Conservation (phyloP, 768 basidiomycete species). For the Tricholoma matsutake region DNA sequence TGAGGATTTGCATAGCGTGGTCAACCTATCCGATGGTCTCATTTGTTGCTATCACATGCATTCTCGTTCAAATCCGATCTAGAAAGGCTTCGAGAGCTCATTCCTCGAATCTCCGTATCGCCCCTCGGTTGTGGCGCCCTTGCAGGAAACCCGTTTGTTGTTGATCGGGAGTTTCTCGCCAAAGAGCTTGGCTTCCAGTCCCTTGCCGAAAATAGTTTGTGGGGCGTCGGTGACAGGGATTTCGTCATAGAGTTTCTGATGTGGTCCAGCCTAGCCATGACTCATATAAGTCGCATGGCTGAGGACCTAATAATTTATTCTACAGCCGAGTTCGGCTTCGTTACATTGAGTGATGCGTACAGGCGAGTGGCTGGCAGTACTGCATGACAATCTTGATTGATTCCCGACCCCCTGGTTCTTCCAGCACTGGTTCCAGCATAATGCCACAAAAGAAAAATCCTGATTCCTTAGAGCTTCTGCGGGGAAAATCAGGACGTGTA, state of each 20-base stretch:
- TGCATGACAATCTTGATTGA: background rate
- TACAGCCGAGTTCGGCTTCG: conserved; percentile 95
- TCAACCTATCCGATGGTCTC: conserved; percentile 99
- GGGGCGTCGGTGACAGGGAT: conserved; percentile 95
- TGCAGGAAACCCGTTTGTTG: conserved; percentile 93
- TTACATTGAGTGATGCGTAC: conserved; percentile 96
- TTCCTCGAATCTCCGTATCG: conserved; percentile 88
- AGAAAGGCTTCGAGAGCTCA: conserved; percentile 75
- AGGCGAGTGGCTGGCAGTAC: conserved; percentile 53
- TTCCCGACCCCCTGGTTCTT: conserved; percentile 2
- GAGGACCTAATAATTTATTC: conserved; percentile 98
- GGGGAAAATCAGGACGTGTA: conserved; percentile 92
- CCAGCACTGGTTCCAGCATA: conserved; percentile 95
- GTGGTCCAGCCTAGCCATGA: conserved; percentile 92
- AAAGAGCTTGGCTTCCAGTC: conserved; percentile 86
- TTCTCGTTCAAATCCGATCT: conserved; percentile 91
- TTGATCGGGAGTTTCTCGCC: conserved; percentile 92
- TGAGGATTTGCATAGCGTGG: conserved; percentile 62
- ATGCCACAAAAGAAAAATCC: conserved; percentile 99
- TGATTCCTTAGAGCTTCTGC: conserved; percentile 90
- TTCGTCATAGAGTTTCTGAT: conserved; percentile 97
- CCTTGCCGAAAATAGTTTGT: conserved; percentile 93
- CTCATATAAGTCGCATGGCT: conserved; percentile 90
- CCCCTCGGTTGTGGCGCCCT: conserved; percentile 94
- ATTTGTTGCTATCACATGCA: conserved; percentile 92